Evolutionary conservation across 208 protist species (phyloP).

Genomic region (Leishmania martiniquensis): DNA sequence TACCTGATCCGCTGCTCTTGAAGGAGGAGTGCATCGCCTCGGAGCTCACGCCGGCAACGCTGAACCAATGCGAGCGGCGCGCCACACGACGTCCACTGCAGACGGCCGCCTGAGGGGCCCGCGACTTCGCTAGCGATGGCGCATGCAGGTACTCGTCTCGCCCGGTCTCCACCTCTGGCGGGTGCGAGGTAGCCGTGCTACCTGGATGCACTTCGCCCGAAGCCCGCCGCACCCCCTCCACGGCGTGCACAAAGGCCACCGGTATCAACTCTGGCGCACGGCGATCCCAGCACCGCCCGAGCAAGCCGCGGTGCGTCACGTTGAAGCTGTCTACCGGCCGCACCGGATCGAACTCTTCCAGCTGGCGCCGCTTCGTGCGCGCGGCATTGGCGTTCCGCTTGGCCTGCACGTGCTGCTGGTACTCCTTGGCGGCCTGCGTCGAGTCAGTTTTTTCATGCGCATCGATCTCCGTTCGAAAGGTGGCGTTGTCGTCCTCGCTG

Average conservation of each 20-base stretch:
- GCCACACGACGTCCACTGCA: constrained; percentile 27
- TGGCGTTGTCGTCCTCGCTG: constrained; percentile 14
- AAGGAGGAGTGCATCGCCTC: constrained; percentile 11
- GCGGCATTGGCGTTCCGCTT: constrained; percentile 35
- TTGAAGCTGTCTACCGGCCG: constrained; percentile 70
- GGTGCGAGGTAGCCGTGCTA: constrained; percentile 16
- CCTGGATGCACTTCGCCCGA: constrained; percentile 15
- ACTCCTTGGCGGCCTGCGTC: constrained; percentile 55
- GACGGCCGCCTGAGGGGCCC: background rate
- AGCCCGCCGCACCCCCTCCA: constrained; percentile 21
- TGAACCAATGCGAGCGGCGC: constrained; percentile 67
- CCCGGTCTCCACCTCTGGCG: background rate
- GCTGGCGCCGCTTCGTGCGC: constrained; percentile 27
- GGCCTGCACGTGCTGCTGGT: constrained; percentile 48
- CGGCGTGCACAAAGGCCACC: constrained; percentile 40
- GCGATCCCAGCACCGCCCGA: constrained; percentile 81
- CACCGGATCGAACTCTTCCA: constrained; percentile 66
- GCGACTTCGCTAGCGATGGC: background rate
- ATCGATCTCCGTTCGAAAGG: constrained; percentile 26
- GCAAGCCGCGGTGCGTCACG: constrained; percentile 60
- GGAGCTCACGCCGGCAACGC: constrained; percentile 36
- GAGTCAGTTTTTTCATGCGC: constrained; percentile 47
- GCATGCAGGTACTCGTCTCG: constrained; percentile 17
- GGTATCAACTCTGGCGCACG: constrained; percentile 49
- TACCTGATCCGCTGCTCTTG: background rate